Percentiles rank a stretch among this genome's conserved stretches.
These are phyloP conservation scores for Antitrichia curtipendula DNA, from an alignment of 225 moss, liverwort and hornwort genomes.

Conservation along the genomic window DNA sequence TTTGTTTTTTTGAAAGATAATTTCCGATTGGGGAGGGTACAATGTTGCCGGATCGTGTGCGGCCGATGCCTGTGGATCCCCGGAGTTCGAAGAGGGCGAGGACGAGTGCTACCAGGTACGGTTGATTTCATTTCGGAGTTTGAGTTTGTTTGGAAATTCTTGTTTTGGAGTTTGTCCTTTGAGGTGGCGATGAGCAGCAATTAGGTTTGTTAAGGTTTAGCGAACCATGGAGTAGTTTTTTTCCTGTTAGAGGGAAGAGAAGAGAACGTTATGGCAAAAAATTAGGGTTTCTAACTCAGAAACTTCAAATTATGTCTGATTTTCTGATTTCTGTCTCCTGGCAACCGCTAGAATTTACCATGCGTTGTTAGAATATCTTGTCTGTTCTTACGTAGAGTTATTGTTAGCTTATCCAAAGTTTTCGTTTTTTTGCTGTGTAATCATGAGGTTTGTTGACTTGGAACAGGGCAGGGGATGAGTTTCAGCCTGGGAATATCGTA, in stretches of 20 bases:
- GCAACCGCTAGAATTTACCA: background rate
- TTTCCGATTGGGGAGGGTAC: background rate
- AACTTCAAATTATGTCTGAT: background rate
- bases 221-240: background rate
- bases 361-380: background rate
- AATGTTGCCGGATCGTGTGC: slow-evolving; percentile 36
- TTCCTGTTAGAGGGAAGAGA: background rate
- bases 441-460: background rate
- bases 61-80: slow-evolving; percentile 32
- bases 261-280: background rate
- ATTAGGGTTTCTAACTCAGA: background rate
- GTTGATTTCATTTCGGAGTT: background rate
- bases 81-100: slow-evolving; percentile 40
- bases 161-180: background rate
- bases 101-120: slow-evolving; percentile 38
- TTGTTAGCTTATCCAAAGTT: background rate
- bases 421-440: background rate
- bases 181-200: background rate
- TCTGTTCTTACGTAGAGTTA: background rate
- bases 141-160: background rate
- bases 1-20: background rate
- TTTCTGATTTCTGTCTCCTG: background rate
- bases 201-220: background rate
- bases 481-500: slow-evolving; percentile 66
- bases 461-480: slow-evolving; percentile 69